Conservation (phyloP, 257 asterid species). For the Ballota nigra region DNA sequence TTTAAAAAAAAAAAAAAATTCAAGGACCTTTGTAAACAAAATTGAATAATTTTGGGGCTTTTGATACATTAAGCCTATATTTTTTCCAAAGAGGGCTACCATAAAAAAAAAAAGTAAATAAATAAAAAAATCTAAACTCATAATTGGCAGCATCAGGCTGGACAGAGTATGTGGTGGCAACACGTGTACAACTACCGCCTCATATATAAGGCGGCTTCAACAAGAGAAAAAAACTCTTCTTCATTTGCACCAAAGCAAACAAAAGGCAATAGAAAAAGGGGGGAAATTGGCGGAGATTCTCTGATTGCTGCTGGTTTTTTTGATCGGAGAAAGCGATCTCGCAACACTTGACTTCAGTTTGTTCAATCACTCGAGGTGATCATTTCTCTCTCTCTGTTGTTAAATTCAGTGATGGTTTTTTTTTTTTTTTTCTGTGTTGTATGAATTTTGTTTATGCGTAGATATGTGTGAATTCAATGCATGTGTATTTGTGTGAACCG, state of each 20-base stretch:
- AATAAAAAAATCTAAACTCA: no score
- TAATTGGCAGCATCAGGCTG: constrained; percentile 1
- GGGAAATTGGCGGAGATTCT: neutral
- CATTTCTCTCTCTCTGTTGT: constrained; percentile 11
- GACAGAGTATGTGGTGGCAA: neutral
- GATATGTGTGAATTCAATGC: neutral
- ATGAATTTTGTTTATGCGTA: neutral
- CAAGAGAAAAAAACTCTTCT: neutral
- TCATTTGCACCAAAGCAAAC: neutral
- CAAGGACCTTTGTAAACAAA: no score
- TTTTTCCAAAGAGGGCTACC: no score
- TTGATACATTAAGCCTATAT: no score
- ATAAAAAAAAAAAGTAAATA: no score
- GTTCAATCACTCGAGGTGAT: constrained; percentile 36
- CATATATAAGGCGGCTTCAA: constrained; percentile 20
- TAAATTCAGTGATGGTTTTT: constrained; percentile 5
- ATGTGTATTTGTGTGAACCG: constrained; percentile 5
- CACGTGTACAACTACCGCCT: constrained; percentile 26
- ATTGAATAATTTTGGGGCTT: no score
- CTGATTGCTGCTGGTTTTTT: neutral
- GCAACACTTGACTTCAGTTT: constrained; percentile 6
- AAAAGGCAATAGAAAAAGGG: neutral
- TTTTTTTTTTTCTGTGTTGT: neutral
- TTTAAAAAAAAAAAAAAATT: no score
- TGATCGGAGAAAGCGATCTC: neutral